A percentile compares a stretch with the other conserved stretches of the same genome.
phyloP scores from a whole-genome alignment of 768 basidiomycete genomes.

The Ephemerocybe angulata region DNA sequence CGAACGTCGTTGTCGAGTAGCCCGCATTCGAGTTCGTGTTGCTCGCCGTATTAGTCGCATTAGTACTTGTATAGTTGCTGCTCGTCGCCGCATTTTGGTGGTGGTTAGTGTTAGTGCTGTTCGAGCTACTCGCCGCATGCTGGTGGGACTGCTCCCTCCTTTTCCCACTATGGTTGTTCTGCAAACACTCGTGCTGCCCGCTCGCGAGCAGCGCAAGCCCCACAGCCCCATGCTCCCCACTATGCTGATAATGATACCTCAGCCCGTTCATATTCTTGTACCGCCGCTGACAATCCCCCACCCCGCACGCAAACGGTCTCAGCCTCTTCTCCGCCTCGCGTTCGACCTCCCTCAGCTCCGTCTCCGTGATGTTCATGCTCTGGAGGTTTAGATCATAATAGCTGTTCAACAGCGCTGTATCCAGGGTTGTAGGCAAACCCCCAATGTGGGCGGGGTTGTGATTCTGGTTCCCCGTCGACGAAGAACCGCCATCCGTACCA shows the following conservation, averaged over 20 bases:
- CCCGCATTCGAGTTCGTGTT: background rate
- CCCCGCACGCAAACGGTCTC: slow-evolving; percentile 85
- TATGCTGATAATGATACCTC: slow-evolving; percentile 94
- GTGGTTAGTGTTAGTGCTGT: background rate
- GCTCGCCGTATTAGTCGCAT: background rate
- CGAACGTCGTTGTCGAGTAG: background rate
- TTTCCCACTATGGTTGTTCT: slow-evolving; percentile 15
- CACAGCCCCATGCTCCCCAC: slow-evolving; percentile 89
- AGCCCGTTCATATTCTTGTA: slow-evolving; percentile 99
- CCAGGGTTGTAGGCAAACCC: slow-evolving; percentile 9
- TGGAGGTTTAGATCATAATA: slow-evolving; percentile 35
- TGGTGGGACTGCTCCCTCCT: slow-evolving; percentile 12
- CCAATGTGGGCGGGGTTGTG: background rate
- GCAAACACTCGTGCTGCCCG: slow-evolving; percentile 53
- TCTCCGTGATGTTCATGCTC: slow-evolving; percentile 45
- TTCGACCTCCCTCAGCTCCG: slow-evolving; percentile 68
- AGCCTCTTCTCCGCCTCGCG: slow-evolving; percentile 80
- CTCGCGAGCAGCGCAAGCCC: slow-evolving; percentile 81
- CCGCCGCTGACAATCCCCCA: slow-evolving; percentile 79
- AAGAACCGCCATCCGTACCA: background rate
- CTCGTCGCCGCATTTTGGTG: slow-evolving; percentile 1
- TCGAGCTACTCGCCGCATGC: background rate
- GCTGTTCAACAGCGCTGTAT: slow-evolving; percentile 14
- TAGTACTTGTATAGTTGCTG: slow-evolving; percentile 5
- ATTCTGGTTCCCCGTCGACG: background rate